Base-by-base conservation (phyloP, 495 filamentous ascomycete genomes). In the Choiromyces venosus region DNA sequence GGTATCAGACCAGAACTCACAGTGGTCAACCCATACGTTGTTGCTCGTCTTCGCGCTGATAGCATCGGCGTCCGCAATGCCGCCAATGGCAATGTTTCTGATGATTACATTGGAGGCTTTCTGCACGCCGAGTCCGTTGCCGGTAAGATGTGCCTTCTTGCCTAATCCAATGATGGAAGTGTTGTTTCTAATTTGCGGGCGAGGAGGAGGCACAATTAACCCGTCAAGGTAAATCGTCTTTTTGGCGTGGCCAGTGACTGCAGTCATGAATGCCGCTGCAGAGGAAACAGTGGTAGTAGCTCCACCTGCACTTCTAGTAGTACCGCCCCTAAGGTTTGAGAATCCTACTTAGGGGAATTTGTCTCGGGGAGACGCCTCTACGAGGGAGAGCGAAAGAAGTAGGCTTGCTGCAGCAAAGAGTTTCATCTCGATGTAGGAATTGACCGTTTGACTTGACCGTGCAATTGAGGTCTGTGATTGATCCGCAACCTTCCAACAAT, bases 271-370 rank as follows among this genome's bases (percentile, higher is more conserved):
- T 10, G 66, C 79, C 19, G 72, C 70, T 4, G 75, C 64, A 61
- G 65, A 79, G 8, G 76, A 71, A 9, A 84, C 83, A 4, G 76
- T 78, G 35, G 74, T 75, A 12, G 69, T 76, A 12, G 74, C 61
- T 6, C 83, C 83, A 8, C 78, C 83, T 35, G 71, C 65, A 35
- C 83, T 83, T 14, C 83, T 80, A n/a, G 81, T 84, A 0, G 83
- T 84, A 0, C 81, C 65, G 10, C 84, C 84, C 33, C 83, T 76
- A 7, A 82, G 82, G 1, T 67, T 77, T 36, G 72, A 67, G 25
- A 69, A 78, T 56, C 77, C 71, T 64, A 72, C 66, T 37, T 74
- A 71, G 2, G 75, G 71, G 40, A 78, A 79, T 25, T 74, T 68
- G 38, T 76, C 76, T 61, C 70, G 73, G 1, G 64, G n/a, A n/a